A percentile compares a stretch with the other conserved stretches of the same genome.
phyloP scores from a whole-genome alignment of 805 yeast genomes.

The Suhomyces vadensis region DNA sequence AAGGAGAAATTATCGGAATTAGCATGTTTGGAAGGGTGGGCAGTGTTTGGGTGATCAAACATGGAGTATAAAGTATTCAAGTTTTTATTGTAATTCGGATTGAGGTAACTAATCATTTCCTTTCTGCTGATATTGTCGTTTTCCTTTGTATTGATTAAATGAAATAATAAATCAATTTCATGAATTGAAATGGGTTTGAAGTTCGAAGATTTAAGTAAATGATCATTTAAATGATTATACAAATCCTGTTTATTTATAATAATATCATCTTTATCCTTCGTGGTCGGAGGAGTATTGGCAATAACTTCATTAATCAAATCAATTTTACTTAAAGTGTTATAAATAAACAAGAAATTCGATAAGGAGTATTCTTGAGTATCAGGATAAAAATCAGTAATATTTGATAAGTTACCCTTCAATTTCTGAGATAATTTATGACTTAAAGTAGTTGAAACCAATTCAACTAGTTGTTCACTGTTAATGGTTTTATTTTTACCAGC shows the following conservation, averaged over 20 bases:
- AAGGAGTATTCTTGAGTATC: constrained; percentile 32
- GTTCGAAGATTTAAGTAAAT: constrained; percentile 42
- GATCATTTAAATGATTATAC: constrained; percentile 45
- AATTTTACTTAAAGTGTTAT: constrained; percentile 41
- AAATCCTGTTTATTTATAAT: constrained; percentile 42
- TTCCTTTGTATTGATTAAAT: constrained; percentile 36
- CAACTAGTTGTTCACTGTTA: constrained; percentile 30
- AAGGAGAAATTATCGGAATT: constrained; percentile 42
- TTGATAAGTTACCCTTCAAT: constrained; percentile 35
- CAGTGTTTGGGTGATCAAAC: constrained; percentile 45
- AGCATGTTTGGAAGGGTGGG: constrained; percentile 24
- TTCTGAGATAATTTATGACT: constrained; percentile 42
- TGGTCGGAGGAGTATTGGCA: constrained; percentile 47
- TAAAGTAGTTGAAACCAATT: constrained; percentile 37
- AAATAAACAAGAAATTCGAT: constrained; percentile 40
- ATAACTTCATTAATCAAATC: constrained; percentile 48
- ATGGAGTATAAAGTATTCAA: constrained; percentile 34
- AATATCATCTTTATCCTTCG: constrained; percentile 42
- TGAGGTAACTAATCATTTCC: constrained; percentile 49
- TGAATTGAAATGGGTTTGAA: constrained; percentile 42
- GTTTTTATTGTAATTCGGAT: constrained; percentile 53
- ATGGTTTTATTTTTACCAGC: constrained; percentile 35
- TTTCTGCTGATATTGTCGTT: constrained; percentile 43
- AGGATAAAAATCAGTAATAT: constrained; percentile 37
- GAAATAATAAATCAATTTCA: constrained; percentile 43